These are phyloP conservation scores for Triticum timopheevii DNA, from an alignment of 176 grass and related monocot genomes.

Conservation along the genomic window DNA sequence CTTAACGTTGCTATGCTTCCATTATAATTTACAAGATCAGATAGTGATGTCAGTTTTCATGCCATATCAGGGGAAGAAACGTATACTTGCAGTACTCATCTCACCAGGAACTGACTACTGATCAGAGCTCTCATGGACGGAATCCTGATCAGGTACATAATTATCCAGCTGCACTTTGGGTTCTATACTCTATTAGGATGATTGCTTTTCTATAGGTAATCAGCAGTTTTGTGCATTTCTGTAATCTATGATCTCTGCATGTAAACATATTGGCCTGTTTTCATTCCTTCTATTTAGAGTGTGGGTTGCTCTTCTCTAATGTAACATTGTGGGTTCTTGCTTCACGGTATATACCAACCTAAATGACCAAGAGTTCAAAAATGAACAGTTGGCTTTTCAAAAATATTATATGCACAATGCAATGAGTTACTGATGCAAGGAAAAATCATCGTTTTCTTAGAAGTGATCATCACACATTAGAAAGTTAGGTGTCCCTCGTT, in stretches of 20 bases:
- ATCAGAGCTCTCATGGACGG: conserved; percentile 88
- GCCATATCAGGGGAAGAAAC: conserved; percentile 85
- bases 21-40: not conserved
- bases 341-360: not conserved
- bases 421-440: not conserved
- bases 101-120: conserved; percentile 94
- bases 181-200: not conserved
- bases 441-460: not conserved
- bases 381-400: not conserved
- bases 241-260: not conserved
- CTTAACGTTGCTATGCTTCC: not conserved
- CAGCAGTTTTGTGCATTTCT: not conserved
- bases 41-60: not conserved
- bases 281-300: not conserved
- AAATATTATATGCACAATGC: not conserved
- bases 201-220: not conserved
- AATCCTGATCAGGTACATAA: conserved; percentile 88
- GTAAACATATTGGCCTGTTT: not conserved
- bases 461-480: not conserved
- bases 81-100: conserved; percentile 97
- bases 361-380: not conserved
- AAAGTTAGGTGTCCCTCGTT: not conserved
- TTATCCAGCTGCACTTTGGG: not conserved
- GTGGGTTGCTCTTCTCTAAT: not conserved
- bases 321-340: not conserved